Conservation (phyloP, 1,284 basidiomycete species). For the Takashimella tepidaria region DNA sequence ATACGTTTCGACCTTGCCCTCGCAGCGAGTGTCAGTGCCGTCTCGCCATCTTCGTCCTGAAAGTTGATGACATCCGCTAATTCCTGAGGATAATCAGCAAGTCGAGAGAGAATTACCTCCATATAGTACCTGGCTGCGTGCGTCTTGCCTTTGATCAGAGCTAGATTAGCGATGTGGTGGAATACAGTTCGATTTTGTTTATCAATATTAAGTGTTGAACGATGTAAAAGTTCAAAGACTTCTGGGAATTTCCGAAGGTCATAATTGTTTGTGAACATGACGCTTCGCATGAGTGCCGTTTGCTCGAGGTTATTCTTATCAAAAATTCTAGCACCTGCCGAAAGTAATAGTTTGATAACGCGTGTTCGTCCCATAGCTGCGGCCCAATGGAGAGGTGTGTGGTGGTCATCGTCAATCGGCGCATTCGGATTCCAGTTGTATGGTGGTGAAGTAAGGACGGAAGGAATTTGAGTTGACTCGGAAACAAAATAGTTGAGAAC, state of each 20-base stretch:
- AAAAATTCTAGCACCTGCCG: constrained; percentile 94
- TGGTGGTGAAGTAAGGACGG: constrained; percentile 82
- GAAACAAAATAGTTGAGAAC: constrained; percentile 99
- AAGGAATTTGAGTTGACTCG: constrained; percentile 88
- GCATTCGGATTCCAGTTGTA: constrained; percentile 92
- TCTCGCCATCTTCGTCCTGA: constrained; percentile 98
- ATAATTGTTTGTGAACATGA: constrained; percentile 99
- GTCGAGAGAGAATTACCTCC: constrained; percentile 85
- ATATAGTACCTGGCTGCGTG: constrained; percentile 98
- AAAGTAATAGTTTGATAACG: constrained; percentile 89
- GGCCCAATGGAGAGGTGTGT: constrained; percentile 97
- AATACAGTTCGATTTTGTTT: constrained; percentile 97
- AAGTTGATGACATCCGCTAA: constrained; percentile 98
- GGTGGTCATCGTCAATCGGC: constrained; percentile 96
- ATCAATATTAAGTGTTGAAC: constrained; percentile 98
- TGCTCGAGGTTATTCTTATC: constrained; percentile 95
- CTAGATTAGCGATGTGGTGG: constrained; percentile 98
- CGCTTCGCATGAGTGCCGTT: constrained; percentile 95
- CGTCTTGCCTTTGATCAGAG: constrained; percentile 94
- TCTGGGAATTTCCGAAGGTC: constrained; percentile 99
- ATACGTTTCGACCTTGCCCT: constrained; percentile 94
- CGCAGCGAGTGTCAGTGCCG: constrained; percentile 93
- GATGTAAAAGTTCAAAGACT: constrained; percentile 91
- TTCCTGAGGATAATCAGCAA: constrained; percentile 94
- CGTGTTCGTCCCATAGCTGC: constrained; percentile 98